phyloP scores from a whole-genome alignment of 2,329 filamentous ascomycete species.

The Verticillium zaregamsianum region DNA sequence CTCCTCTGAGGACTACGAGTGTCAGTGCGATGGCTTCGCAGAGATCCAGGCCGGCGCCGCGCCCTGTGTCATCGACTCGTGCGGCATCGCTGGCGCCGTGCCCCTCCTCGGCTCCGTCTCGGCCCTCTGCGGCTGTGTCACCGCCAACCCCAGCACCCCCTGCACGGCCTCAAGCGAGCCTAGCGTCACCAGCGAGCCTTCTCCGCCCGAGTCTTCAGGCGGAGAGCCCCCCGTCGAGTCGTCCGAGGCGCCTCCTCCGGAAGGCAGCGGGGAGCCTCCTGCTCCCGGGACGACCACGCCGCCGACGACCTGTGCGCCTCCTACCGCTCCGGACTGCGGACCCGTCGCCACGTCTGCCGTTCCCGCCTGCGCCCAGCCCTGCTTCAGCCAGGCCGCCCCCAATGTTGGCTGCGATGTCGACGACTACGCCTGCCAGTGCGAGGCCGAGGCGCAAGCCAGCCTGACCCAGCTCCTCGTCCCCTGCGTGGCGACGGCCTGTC shows the following conservation, averaged over 20 bases:
- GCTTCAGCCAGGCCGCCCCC: slow-evolving; percentile 21
- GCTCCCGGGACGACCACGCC: background rate
- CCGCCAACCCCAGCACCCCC: slow-evolving; percentile 15
- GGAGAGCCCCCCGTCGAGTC: background rate
- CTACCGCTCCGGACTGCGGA: slow-evolving; percentile 14
- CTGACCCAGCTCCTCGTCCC: slow-evolving; percentile 20
- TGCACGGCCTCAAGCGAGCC: slow-evolving; percentile 7
- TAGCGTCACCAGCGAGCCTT: background rate
- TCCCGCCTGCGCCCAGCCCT: slow-evolving; percentile 21
- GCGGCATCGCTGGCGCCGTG: slow-evolving; percentile 12
- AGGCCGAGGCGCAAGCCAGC: slow-evolving; percentile 15
- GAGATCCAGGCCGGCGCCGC: slow-evolving; percentile 16
- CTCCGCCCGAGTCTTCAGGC: background rate
- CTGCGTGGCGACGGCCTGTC: slow-evolving; percentile 22
- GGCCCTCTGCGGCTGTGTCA: slow-evolving; percentile 19
- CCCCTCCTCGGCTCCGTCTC: slow-evolving; percentile 16
- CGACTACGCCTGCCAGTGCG: slow-evolving; percentile 24
- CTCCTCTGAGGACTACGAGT: slow-evolving; percentile 16
- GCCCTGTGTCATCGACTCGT: slow-evolving; percentile 18
- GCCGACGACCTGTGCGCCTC: background rate
- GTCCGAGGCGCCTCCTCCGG: background rate
- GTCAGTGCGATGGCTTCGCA: slow-evolving; percentile 16
- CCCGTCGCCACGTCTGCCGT: slow-evolving; percentile 20
- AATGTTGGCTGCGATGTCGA: slow-evolving; percentile 19
- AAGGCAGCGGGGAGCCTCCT: background rate